Evolutionary conservation across 495 filamentous ascomycete genomes (phyloP).

Genomic region (Usnea hakonensis): DNA sequence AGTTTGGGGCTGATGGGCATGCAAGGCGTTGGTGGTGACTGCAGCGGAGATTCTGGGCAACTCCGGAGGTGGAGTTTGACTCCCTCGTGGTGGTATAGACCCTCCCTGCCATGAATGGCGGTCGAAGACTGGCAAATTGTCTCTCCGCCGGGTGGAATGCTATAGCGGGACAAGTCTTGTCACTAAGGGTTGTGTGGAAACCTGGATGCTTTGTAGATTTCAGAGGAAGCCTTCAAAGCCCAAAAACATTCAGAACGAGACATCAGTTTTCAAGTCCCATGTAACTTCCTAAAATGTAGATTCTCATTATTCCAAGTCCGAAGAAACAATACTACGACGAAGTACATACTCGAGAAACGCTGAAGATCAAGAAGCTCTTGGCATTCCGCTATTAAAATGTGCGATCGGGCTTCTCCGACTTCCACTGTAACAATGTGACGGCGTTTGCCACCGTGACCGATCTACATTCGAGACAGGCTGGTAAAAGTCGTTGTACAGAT

Average conservation of each 20-base stretch:
- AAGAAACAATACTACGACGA: background rate
- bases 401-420: constrained; percentile 15
- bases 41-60: constrained; percentile 7
- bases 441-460: background rate
- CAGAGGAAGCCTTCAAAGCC: constrained; percentile 2
- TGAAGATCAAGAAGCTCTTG: background rate
- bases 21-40: constrained; percentile 18
- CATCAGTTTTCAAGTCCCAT: background rate
- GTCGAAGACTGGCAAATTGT: background rate
- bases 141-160: background rate
- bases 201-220: background rate
- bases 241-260: background rate
- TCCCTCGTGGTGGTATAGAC: constrained; percentile 4
- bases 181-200: background rate
- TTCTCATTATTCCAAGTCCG: background rate
- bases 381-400: background rate
- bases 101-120: background rate
- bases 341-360: background rate
- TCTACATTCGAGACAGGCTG: background rate
- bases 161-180: background rate
- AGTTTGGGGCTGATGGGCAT: constrained; percentile 5
- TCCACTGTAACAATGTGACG: constrained; percentile 6
- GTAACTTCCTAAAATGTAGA: background rate
- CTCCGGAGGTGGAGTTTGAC: constrained; percentile 7
- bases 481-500: constrained; percentile 1